These are phyloP conservation scores for Microdochium paspali DNA, from an alignment of 2,329 filamentous ascomycete species.

Conservation along the genomic window DNA sequence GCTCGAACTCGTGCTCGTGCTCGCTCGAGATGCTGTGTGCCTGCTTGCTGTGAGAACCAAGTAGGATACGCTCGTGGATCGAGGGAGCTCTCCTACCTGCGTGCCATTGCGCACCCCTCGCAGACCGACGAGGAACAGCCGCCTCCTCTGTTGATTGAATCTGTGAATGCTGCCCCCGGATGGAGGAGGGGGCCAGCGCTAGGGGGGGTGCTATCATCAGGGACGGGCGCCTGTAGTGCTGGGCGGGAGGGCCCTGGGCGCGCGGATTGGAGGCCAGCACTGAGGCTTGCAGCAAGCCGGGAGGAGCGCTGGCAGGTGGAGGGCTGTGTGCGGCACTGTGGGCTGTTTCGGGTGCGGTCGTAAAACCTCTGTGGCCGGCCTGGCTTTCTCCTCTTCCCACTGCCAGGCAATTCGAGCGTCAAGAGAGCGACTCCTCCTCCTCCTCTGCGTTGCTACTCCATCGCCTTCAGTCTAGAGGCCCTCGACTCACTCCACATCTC, in stretches of 20 bases:
- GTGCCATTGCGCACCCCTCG: too few species aligned
- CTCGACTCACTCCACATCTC: neutral
- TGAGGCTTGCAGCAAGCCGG: too few species aligned
- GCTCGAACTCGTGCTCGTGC: too few species aligned
- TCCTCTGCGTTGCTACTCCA: neutral
- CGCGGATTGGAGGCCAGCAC: neutral
- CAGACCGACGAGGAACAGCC: too few species aligned
- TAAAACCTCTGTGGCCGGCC: neutral
- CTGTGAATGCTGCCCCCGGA: too few species aligned
- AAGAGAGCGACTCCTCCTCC: neutral
- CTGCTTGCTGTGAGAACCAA: too few species aligned
- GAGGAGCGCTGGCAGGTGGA: too few species aligned
- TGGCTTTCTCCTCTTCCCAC: neutral
- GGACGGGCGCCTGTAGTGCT: neutral
- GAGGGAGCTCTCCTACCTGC: too few species aligned
- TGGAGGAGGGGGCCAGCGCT: too few species aligned
- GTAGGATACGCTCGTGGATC: too few species aligned
- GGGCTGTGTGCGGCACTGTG: constrained; percentile 1
- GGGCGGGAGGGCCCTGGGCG: neutral
- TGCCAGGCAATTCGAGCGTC: neutral
- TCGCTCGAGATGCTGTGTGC: too few species aligned
- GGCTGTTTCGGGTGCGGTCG: neutral
- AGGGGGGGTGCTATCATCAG: neutral
- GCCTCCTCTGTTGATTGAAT: too few species aligned
- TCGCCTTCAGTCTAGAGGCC: neutral